Base-by-base conservation (phyloP, 1,284 basidiomycete species). In the Boletus sp. region DNA sequence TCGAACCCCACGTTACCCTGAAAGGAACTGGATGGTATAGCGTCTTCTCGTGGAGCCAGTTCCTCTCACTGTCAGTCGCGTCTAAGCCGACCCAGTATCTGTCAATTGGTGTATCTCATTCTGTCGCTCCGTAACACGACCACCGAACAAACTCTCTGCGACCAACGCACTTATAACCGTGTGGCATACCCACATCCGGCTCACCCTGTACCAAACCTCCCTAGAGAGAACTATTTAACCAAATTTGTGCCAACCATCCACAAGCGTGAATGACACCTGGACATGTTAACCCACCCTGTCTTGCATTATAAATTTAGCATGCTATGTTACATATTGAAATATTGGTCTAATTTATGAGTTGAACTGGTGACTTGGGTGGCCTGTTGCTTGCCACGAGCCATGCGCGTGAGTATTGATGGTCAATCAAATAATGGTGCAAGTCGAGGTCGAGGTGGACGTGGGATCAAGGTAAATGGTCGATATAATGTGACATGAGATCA, bases 401-500 rank as follows among this genome's bases (percentile, higher is more conserved):
- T 65, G 53, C 66, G 59, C 53, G 52, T 66, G 54, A 70, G 60
- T 71, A 62, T 48, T 48, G 54, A 27, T 59, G 38, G 51, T 67
- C 37, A 59, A 52, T 58, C 55, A 47, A 33, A 37, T 61, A 62
- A 56, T 47, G 43, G 55, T 62, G 57, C 49, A 40, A 43, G 28
- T 43, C 5, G 40, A 43, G 40, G 40, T 51, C 61, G 61, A 55
- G 43, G 48, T 58, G 54, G 49, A 46, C 50, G 40, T 53, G 51
- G 44, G 40, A 51, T 75, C 59, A 76, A 49, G 88, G 87, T 70
- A 92, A 79, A 66, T 79, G 79, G 77, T 93, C 91, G 68, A 93
- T 92, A 73, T 88, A 90, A 64, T 83, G 78, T 50, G 88, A 83
- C 43, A 85, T 87, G 64, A 89, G 79, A 77, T 93, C 91, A 74